Conservation (phyloP, 495 filamentous ascomycete species). For the Baudoinia panamericana region DNA sequence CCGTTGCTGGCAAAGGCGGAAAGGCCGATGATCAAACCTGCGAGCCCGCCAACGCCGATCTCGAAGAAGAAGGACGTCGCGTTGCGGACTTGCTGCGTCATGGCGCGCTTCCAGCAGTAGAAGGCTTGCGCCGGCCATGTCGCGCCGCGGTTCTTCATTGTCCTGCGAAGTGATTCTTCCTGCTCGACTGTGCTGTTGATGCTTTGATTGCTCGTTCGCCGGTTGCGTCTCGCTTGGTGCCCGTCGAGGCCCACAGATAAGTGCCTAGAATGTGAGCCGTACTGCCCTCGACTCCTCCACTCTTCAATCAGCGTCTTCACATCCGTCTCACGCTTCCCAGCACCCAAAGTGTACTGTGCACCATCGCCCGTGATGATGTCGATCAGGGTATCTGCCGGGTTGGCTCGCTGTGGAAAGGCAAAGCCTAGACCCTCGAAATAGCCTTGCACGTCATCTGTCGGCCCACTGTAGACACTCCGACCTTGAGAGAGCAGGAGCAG, state of each 20-base stretch:
- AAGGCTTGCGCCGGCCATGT: slow-evolving; percentile 34
- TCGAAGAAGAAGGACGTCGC: slow-evolving; percentile 38
- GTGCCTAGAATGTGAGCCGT: slow-evolving; percentile 2
- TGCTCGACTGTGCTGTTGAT: slow-evolving; percentile 19
- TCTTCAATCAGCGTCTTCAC: slow-evolving; percentile 19
- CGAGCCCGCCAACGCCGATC: slow-evolving; percentile 37
- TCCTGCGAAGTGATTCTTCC: slow-evolving; percentile 17
- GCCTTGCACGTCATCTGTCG: slow-evolving; percentile 43
- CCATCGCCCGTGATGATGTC: slow-evolving; percentile 42
- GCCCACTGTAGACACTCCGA: slow-evolving; percentile 78
- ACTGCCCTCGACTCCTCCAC: slow-evolving; percentile 15
- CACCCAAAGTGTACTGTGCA: slow-evolving; percentile 34
- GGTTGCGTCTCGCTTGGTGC: slow-evolving; percentile 6
- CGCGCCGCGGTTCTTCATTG: slow-evolving; percentile 34
- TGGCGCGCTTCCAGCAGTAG: slow-evolving; percentile 36
- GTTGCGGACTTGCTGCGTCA: slow-evolving; percentile 43
- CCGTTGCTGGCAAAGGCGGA: slow-evolving; percentile 36
- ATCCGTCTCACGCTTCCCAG: slow-evolving; percentile 24
- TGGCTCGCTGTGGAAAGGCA: slow-evolving; percentile 31
- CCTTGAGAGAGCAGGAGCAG: slow-evolving; percentile 68
- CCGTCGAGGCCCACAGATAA: slow-evolving; percentile 9
- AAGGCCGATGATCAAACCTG: slow-evolving; percentile 42
- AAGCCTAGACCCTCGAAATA: slow-evolving; percentile 38
- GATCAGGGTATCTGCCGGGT: slow-evolving; percentile 37
- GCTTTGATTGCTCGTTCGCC: slow-evolving; percentile 11